Conservation (phyloP, 1,139 yeast species). For the Scheffersomyces illinoinensis region DNA sequence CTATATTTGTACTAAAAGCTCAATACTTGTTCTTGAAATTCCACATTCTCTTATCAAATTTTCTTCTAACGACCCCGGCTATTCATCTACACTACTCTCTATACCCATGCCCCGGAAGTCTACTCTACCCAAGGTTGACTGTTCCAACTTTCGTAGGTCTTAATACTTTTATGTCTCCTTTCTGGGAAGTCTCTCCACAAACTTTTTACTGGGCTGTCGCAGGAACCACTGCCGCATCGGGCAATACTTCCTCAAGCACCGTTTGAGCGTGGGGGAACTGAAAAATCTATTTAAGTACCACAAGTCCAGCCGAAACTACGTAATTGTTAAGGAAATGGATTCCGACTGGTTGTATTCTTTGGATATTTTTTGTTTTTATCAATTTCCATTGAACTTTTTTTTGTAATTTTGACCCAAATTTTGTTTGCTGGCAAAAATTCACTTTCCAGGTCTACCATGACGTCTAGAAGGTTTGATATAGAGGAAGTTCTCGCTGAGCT, state of each 20-base stretch:
- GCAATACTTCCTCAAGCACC: background rate
- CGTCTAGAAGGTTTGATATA: constrained; percentile 7
- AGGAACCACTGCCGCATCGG: background rate
- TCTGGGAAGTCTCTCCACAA: background rate
- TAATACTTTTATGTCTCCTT: background rate
- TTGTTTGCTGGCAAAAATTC: background rate
- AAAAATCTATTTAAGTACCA: background rate
- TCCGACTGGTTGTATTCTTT: background rate
- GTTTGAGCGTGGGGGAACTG: background rate
- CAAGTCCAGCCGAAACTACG: background rate
- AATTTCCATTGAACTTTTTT: too few species aligned
- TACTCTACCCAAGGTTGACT: background rate
- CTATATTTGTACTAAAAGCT: too few species aligned
- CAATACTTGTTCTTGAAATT: too few species aligned
- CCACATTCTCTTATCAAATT: background rate
- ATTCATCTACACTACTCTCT: background rate
- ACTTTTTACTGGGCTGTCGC: background rate
- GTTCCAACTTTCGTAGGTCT: background rate
- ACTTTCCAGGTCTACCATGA: background rate
- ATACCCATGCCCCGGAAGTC: background rate
- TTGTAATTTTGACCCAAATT: background rate
- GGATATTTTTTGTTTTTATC: background rate
- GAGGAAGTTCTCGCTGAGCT: constrained; percentile 11
- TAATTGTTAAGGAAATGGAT: background rate
- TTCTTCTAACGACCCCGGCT: background rate